Conservation (phyloP, 495 filamentous ascomycete genomes). For the Xylaria sp. region DNA sequence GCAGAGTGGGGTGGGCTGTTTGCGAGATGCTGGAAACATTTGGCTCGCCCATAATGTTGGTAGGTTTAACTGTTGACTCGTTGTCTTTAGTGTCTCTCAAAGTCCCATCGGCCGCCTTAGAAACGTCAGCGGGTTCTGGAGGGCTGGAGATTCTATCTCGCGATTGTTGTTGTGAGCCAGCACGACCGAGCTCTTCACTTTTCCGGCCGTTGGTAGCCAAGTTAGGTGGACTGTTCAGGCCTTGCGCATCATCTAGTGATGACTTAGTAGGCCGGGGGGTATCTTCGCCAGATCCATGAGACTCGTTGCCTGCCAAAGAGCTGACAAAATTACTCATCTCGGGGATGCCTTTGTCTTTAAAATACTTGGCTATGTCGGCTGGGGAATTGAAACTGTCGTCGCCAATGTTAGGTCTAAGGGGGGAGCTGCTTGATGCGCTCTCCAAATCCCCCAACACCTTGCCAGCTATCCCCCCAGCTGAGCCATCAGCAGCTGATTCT, state of each 20-base stretch:
- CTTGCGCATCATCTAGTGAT: not conserved
- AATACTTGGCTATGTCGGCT: constrained; percentile 33
- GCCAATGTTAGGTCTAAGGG: constrained; percentile 15
- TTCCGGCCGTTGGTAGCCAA: not conserved
- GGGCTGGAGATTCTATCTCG: not conserved
- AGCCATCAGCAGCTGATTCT: not conserved
- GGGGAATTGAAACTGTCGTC: constrained; percentile 31
- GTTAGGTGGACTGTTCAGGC: not conserved
- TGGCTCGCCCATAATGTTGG: constrained; percentile 31
- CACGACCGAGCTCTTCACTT: not conserved
- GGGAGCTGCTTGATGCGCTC: constrained; percentile 8
- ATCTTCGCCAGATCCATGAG: not conserved
- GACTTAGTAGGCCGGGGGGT: constrained; percentile 7
- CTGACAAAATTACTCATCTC: constrained; percentile 39
- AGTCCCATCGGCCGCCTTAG: constrained; percentile 32
- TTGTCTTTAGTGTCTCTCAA: constrained; percentile 9
- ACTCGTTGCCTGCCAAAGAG: constrained; percentile 24
- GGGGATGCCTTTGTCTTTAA: constrained; percentile 34
- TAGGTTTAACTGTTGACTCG: constrained; percentile 8
- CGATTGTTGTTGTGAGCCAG: constrained; percentile 27
- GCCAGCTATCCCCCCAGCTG: constrained; percentile 23
- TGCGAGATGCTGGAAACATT: constrained; percentile 30
- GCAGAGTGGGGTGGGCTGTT: constrained; percentile 22
- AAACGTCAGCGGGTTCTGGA: constrained; percentile 29
- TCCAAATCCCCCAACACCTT: constrained; percentile 23